Evolutionary conservation across 2,329 filamentous ascomycete species (phyloP).

Genomic region (Monilinia vaccinii-corymbosi): DNA sequence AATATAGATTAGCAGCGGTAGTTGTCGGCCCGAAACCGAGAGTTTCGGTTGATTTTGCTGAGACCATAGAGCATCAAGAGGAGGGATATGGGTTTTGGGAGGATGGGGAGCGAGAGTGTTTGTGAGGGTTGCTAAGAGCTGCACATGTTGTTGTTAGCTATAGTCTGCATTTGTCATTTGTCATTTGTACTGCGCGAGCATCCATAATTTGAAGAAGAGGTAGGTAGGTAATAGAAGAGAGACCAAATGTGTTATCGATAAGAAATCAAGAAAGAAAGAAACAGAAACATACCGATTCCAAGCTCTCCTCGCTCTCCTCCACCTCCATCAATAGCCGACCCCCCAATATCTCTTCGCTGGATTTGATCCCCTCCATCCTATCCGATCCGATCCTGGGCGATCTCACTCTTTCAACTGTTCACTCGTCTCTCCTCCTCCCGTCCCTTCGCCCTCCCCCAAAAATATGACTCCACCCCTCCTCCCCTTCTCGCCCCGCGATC

Average conservation of each 20-base stretch:
- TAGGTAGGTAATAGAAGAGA: neutral
- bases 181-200: neutral
- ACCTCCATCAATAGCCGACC: conserved; percentile 44
- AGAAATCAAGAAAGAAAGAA: conserved; percentile 9
- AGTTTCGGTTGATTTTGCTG: neutral
- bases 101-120: neutral
- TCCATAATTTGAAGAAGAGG: neutral
- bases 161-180: neutral
- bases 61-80: neutral
- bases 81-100: neutral
- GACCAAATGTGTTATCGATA: conserved; percentile 16
- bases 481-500: conserved; percentile 43
- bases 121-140: conserved; percentile 17
- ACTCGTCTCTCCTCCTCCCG: neutral
- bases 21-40: conserved; percentile 2
- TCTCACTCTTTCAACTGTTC: neutral
- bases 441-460: neutral
- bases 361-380: conserved; percentile 12
- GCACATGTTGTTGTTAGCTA: no score
- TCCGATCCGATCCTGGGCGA: neutral
- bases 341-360: conserved; percentile 32
- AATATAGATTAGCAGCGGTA: neutral
- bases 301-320: conserved; percentile 40
- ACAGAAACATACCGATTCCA: conserved; percentile 50
- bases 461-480: conserved; percentile 50